Percentiles rank a stretch among this genome's conserved stretches.
Conservation (phyloP, 1,284 basidiomycete species). For the Afroboletus lepidellus region DNA sequence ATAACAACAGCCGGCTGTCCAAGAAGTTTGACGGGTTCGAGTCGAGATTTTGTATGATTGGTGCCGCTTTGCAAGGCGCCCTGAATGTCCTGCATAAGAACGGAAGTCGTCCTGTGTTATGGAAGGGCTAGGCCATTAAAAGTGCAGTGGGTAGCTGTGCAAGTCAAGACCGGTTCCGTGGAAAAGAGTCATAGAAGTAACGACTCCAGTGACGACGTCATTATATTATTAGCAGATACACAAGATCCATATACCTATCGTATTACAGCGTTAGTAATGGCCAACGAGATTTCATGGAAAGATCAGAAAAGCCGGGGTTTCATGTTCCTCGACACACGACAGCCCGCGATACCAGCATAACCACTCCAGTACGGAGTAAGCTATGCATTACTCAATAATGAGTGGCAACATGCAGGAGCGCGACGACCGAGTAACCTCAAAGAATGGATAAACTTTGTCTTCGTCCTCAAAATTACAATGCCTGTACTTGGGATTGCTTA, state of each 20-base stretch:
- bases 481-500: slow-evolving; percentile 18
- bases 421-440: slow-evolving; percentile 52
- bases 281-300: not conserved
- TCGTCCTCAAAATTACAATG: slow-evolving; percentile 40
- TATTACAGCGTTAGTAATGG: slow-evolving; percentile 3
- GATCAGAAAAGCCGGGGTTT: slow-evolving; percentile 74
- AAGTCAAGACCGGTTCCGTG: too few species aligned
- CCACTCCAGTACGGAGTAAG: slow-evolving; percentile 48
- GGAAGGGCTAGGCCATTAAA: too few species aligned
- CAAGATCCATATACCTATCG: slow-evolving; percentile 1
- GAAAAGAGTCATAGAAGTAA: too few species aligned
- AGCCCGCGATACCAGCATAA: slow-evolving; percentile 37
- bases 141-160: too few species aligned
- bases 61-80: too few species aligned
- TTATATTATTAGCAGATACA: not conserved
- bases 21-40: too few species aligned
- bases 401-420: slow-evolving; percentile 37
- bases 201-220: too few species aligned
- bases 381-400: slow-evolving; percentile 36
- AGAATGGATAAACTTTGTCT: slow-evolving; percentile 83
- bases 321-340: slow-evolving; percentile 46
- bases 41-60: too few species aligned
- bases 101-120: too few species aligned
- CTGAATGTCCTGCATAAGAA: too few species aligned
- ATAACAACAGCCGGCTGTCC: too few species aligned